These are phyloP conservation scores for Urochloa ruziziensis DNA, from an alignment of 176 grass and related monocot genomes.

Conservation along the genomic window DNA sequence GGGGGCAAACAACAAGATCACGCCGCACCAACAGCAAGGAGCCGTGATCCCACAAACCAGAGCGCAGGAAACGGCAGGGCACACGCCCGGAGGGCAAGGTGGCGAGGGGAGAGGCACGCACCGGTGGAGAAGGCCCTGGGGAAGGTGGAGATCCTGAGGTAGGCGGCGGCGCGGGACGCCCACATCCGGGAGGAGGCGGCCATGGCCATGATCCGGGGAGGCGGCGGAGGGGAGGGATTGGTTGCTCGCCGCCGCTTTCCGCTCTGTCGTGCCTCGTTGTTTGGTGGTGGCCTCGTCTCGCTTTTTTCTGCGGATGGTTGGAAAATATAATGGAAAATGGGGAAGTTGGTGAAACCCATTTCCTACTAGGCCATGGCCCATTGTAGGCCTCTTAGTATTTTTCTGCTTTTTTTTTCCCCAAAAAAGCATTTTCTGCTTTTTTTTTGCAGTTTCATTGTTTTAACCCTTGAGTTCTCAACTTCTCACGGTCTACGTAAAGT, in stretches of 20 bases:
- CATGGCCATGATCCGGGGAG: slow-evolving; percentile 34
- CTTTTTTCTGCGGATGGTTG: neutral
- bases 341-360: slow-evolving; percentile 27
- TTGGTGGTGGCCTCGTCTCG: slow-evolving; percentile 25
- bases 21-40: neutral
- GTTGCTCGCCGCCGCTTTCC: slow-evolving; percentile 24
- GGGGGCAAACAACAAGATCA: neutral
- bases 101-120: neutral
- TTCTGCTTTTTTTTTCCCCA: neutral
- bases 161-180: slow-evolving; percentile 90
- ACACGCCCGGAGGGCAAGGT: neutral
- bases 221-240: neutral
- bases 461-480: neutral
- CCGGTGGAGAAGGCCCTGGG: slow-evolving; percentile 85
- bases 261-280: neutral
- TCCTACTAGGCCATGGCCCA: neutral
- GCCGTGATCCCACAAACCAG: neutral
- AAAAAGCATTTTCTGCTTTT: neutral
- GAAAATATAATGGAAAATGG: slow-evolving; percentile 7
- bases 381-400: neutral
- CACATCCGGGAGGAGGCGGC: slow-evolving; percentile 62
- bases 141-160: slow-evolving; percentile 86
- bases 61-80: neutral
- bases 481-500: too few species aligned
- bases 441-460: neutral